These are phyloP conservation scores for Penicillium sp. DNA, from an alignment of 2,329 filamentous ascomycete genomes.

Conservation along the genomic window DNA sequence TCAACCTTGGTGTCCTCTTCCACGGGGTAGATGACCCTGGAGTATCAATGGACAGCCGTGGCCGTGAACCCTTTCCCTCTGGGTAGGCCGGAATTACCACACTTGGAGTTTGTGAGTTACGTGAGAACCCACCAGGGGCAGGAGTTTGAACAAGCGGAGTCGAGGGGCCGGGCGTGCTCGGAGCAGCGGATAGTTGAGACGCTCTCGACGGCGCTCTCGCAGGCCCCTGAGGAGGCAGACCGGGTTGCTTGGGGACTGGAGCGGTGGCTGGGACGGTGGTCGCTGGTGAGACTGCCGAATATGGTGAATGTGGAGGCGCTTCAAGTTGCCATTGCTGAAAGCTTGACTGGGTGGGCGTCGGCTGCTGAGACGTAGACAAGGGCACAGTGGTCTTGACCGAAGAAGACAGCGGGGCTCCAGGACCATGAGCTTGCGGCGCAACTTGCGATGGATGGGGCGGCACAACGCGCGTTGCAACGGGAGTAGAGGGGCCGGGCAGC, in stretches of 20 bases:
- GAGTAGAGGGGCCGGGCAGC: conserved; percentile 16
- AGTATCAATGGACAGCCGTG: conserved; percentile 34
- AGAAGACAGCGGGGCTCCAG: conserved; percentile 11
- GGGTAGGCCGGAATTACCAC: conserved; percentile 21
- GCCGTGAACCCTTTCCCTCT: conserved; percentile 23
- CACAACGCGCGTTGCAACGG: conserved; percentile 11
- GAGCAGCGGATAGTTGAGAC: conserved; percentile 16
- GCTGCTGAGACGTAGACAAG: conserved; percentile 13
- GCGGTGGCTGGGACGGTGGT: conserved; percentile 14
- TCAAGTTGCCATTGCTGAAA: conserved; percentile 37
- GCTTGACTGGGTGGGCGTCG: conserved; percentile 24
- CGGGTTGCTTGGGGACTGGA: conserved; percentile 14
- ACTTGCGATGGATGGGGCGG: conserved; percentile 23
- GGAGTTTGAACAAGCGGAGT: conserved; percentile 19
- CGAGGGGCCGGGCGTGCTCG: conserved; percentile 24
- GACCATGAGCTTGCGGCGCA: conserved; percentile 16
- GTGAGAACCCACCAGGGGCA: conserved; percentile 17
- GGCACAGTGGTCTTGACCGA: conserved; percentile 15
- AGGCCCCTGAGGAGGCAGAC: conserved; percentile 6
- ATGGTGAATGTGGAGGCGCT: conserved; percentile 27
- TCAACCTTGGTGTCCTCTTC: conserved; percentile 35
- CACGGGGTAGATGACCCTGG: conserved; percentile 40
- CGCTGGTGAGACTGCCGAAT: conserved; percentile 20
- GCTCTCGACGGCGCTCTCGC: conserved; percentile 6
- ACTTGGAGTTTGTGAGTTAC: conserved; percentile 26